Conservation (phyloP, 768 basidiomycete species). For the Leccinum arenicola region DNA sequence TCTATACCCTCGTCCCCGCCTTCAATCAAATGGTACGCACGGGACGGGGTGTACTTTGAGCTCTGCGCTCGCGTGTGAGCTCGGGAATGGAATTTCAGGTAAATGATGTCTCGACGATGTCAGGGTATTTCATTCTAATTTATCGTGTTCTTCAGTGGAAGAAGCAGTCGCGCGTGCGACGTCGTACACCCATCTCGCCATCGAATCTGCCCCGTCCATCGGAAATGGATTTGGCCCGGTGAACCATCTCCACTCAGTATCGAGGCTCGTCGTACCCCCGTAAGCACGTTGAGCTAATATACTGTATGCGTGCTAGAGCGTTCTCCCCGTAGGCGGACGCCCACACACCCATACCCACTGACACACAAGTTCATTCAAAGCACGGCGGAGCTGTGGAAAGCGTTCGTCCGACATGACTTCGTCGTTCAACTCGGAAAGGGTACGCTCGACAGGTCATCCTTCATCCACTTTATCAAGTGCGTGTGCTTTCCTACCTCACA, state of each 20-base stretch:
- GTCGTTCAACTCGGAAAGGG: slow-evolving; percentile 74
- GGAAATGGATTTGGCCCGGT: slow-evolving; percentile 82
- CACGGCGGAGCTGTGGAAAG: slow-evolving; percentile 57
- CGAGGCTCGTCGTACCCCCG: slow-evolving; percentile 48
- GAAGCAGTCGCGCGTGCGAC: slow-evolving; percentile 62
- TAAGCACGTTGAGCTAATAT: slow-evolving; percentile 36
- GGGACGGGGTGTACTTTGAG: slow-evolving; percentile 94
- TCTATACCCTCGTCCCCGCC: slow-evolving; percentile 57
- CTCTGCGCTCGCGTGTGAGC: slow-evolving; percentile 68
- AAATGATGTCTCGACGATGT: slow-evolving; percentile 23
- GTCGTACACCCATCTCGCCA: slow-evolving; percentile 72
- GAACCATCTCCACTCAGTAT: slow-evolving; percentile 74
- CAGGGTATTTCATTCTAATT: too few species aligned
- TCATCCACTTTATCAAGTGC: slow-evolving; percentile 84
- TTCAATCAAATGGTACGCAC: slow-evolving; percentile 75
- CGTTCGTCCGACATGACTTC: slow-evolving; percentile 83
- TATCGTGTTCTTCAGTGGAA: slow-evolving; percentile 36
- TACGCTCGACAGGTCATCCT: slow-evolving; percentile 59
- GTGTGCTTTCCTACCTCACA: slow-evolving; percentile 15
- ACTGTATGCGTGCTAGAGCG: background rate
- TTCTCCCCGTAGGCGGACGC: slow-evolving; percentile 46
- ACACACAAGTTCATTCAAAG: slow-evolving; percentile 59
- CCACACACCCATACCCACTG: slow-evolving; percentile 65
- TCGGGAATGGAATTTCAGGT: slow-evolving; percentile 49
- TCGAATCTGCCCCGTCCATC: slow-evolving; percentile 62